A percentile compares a stretch with the other conserved stretches of the same genome.
Evolutionary conservation across 2,329 filamentous ascomycete genomes (phyloP).

Genomic region (Beauveria pseudobassiana): DNA sequence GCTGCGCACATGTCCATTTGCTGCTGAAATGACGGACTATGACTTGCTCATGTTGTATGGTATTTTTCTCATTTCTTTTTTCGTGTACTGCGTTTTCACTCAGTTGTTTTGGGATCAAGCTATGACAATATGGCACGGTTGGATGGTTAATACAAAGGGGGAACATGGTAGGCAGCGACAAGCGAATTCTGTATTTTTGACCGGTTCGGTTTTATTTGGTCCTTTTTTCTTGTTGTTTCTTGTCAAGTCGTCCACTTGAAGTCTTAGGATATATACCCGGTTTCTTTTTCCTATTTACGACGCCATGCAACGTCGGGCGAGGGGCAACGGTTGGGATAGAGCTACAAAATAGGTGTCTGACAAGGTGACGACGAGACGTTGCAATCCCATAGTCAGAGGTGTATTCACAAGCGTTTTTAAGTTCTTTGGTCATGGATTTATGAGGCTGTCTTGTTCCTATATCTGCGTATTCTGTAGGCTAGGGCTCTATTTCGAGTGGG

Average conservation of each 20-base stretch:
- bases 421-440: background rate
- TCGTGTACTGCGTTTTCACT: conserved; percentile 8
- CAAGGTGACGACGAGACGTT: background rate
- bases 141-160: conserved; percentile 7
- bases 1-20: background rate
- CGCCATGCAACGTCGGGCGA: background rate
- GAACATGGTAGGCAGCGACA: conserved; percentile 5
- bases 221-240: conserved; percentile 1
- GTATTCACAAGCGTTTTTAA: background rate
- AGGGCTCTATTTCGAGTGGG: too few relatives aligned
- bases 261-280: conserved; percentile 15
- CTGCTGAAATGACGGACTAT: background rate
- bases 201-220: conserved; percentile 7
- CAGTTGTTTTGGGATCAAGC: conserved; percentile 5
- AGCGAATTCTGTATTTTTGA: conserved; percentile 3
- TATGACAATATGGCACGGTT: background rate
- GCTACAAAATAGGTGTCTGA: background rate
- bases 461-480: background rate
- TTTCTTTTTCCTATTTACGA: background rate
- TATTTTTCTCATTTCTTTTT: background rate
- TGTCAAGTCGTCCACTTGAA: conserved; percentile 7
- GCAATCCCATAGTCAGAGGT: background rate
- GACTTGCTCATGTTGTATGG: background rate
- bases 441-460: too few relatives aligned
- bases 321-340: background rate